phyloP scores from a whole-genome alignment of 306 rosid genomes.

The Echinosophora koreensis region DNA sequence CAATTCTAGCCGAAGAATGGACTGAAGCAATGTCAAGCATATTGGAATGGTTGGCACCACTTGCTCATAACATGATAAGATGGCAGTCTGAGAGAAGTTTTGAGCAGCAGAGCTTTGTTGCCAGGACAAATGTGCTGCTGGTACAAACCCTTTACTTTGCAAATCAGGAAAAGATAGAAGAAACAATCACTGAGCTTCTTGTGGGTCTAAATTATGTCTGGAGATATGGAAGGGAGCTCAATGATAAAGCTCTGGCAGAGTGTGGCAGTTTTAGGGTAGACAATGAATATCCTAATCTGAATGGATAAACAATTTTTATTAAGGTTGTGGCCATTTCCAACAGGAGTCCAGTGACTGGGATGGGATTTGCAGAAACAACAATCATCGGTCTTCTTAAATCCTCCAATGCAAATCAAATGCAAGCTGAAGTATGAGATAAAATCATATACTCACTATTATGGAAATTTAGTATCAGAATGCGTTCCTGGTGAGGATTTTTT shows the following conservation, averaged over 20 bases:
- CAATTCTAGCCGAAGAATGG: slow-evolving; percentile 91
- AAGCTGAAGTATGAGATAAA: slow-evolving; percentile 49
- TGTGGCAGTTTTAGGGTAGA: slow-evolving; percentile 78
- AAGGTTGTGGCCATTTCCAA: slow-evolving; percentile 47
- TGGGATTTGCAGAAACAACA: slow-evolving; percentile 41
- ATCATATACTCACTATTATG: slow-evolving; percentile 36
- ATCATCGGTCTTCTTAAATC: slow-evolving; percentile 43
- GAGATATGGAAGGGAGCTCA: slow-evolving; percentile 79
- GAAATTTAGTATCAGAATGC: slow-evolving; percentile 45
- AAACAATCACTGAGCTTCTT: slow-evolving; percentile 85
- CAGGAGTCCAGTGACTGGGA: slow-evolving; percentile 40
- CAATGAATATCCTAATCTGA: slow-evolving; percentile 72
- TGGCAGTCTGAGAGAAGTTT: slow-evolving; percentile 98
- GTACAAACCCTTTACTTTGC: slow-evolving; percentile 98
- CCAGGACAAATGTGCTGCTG: slow-evolving; percentile 81
- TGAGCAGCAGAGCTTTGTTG: slow-evolving; percentile 89
- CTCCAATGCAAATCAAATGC: slow-evolving; percentile 40
- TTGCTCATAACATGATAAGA: slow-evolving; percentile 95
- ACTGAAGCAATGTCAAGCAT: slow-evolving; percentile 78
- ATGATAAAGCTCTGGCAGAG: slow-evolving; percentile 80
- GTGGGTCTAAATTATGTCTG: slow-evolving; percentile 96
- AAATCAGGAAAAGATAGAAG: slow-evolving; percentile 82
- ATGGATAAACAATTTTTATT: slow-evolving; percentile 49
- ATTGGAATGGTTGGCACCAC: slow-evolving; percentile 96
- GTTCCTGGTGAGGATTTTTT: slow-evolving; percentile 47